These are phyloP conservation scores for Dianthus caryophyllus DNA, from an alignment of 148 eudicot species.

Conservation along the genomic window DNA sequence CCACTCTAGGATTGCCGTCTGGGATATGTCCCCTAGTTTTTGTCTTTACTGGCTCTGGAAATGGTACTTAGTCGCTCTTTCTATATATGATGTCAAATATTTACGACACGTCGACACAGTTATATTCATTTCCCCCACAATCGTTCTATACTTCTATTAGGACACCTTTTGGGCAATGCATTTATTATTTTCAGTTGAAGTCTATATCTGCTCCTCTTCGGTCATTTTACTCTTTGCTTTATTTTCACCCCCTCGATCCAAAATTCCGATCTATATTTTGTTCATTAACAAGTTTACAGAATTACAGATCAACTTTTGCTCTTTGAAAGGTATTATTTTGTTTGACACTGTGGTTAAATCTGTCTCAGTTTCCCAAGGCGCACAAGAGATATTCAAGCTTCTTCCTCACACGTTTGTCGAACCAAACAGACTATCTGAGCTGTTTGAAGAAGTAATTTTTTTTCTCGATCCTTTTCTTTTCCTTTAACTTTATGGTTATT, in stretches of 20 bases:
- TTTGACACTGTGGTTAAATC: background rate
- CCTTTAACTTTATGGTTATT: background rate
- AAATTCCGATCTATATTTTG: background rate
- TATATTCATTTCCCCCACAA: background rate
- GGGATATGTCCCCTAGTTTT: conserved; percentile 90
- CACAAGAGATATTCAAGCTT: conserved; percentile 93
- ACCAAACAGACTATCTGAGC: conserved; percentile 70
- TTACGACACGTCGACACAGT: no score
- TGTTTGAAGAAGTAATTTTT: conserved; percentile 56
- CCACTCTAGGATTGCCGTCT: conserved; percentile 75
- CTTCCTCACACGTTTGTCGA: conserved; percentile 91
- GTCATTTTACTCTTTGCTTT: background rate
- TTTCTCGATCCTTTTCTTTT: conserved; percentile 1
- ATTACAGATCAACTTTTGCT: background rate
- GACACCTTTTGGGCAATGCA: background rate
- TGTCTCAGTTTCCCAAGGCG: conserved; percentile 83
- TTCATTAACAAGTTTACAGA: background rate
- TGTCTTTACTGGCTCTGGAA: conserved; percentile 96
- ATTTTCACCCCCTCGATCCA: background rate
- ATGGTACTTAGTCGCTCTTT: conserved; percentile 43
- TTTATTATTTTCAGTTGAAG: background rate
- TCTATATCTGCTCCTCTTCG: background rate
- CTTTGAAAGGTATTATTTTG: background rate
- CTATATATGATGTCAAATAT: background rate
- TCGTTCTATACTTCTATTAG: background rate